Evolutionary conservation across 805 yeast species (phyloP).

Genomic region (Wickerhamomyces subpelliculosus): DNA sequence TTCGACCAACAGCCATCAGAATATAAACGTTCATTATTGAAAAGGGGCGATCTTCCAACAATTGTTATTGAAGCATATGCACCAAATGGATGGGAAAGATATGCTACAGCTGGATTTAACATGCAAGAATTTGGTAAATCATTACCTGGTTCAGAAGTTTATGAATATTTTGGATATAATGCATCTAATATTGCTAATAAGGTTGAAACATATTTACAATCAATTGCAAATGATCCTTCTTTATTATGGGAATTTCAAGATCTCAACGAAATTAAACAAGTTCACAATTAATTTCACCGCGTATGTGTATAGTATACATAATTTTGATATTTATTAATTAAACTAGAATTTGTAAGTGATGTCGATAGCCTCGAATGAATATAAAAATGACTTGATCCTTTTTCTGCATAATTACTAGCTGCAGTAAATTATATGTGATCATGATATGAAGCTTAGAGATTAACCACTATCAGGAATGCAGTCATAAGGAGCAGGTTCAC

Average conservation of each 20-base stretch:
- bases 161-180: slow-evolving; percentile 26
- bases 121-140: slow-evolving; percentile 29
- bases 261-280: too few species aligned
- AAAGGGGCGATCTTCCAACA: slow-evolving; percentile 21
- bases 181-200: slow-evolving; percentile 20
- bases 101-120: slow-evolving; percentile 28
- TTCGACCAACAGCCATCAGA: slow-evolving; percentile 24
- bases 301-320: too few species aligned
- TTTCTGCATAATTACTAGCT: too few species aligned
- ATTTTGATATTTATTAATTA: too few species aligned
- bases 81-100: slow-evolving; percentile 29
- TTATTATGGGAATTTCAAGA: slow-evolving; percentile 25
- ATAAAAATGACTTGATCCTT: too few species aligned
- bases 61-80: slow-evolving; percentile 30
- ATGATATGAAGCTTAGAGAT: too few species aligned
- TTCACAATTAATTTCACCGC: too few species aligned
- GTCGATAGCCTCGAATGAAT: too few species aligned
- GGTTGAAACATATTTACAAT: slow-evolving; percentile 20
- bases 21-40: slow-evolving; percentile 21
- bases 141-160: slow-evolving; percentile 26
- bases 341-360: too few species aligned
- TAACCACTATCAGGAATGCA: too few species aligned
- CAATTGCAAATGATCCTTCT: slow-evolving; percentile 8
- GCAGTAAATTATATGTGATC: too few species aligned
- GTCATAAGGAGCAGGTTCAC: too few species aligned